Percentiles rank a stretch among this genome's conserved stretches.
These are phyloP conservation scores for Ambrosiella cleistominuta DNA, from an alignment of 2,329 filamentous ascomycete genomes.

Conservation along the genomic window DNA sequence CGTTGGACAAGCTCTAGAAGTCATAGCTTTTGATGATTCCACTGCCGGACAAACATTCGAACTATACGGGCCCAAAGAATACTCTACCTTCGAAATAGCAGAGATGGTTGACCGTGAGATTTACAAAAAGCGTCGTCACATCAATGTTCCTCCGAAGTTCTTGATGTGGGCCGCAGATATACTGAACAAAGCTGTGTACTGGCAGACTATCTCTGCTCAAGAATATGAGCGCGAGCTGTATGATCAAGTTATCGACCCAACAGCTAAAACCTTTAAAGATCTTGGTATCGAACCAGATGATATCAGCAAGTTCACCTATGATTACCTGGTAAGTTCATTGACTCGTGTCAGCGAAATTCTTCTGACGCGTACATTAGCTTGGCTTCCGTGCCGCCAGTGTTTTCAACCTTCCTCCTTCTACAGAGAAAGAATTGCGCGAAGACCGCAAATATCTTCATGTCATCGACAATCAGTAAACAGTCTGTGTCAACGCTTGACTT, in stretches of 20 bases:
- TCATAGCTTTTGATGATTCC: conserved; percentile 77
- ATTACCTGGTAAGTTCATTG: conserved; percentile 60
- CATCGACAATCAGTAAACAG: conserved; percentile 59
- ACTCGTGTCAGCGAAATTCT: neutral
- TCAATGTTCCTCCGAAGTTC: conserved; percentile 73
- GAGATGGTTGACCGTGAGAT: conserved; percentile 84
- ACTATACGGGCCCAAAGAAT: conserved; percentile 84
- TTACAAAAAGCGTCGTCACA: conserved; percentile 69
- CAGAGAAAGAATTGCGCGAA: conserved; percentile 83
- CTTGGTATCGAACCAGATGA: conserved; percentile 79
- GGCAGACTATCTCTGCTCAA: conserved; percentile 66
- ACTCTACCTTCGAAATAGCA: conserved; percentile 74
- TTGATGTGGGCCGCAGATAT: conserved; percentile 58
- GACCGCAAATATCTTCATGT: conserved; percentile 97
- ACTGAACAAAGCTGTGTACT: conserved; percentile 76
- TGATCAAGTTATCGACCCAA: conserved; percentile 77
- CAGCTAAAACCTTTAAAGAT: conserved; percentile 90
- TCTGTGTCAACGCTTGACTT: neutral
- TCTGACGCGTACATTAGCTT: conserved; percentile 42
- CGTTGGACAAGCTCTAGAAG: conserved; percentile 72
- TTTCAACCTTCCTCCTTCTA: conserved; percentile 88
- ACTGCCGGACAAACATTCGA: conserved; percentile 86
- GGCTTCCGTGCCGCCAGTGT: conserved; percentile 73
- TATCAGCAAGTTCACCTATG: conserved; percentile 71
- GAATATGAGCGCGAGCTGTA: conserved; percentile 84